Base-by-base conservation (phyloP, 179 eudicot species). In the Camellia oleifera region DNA sequence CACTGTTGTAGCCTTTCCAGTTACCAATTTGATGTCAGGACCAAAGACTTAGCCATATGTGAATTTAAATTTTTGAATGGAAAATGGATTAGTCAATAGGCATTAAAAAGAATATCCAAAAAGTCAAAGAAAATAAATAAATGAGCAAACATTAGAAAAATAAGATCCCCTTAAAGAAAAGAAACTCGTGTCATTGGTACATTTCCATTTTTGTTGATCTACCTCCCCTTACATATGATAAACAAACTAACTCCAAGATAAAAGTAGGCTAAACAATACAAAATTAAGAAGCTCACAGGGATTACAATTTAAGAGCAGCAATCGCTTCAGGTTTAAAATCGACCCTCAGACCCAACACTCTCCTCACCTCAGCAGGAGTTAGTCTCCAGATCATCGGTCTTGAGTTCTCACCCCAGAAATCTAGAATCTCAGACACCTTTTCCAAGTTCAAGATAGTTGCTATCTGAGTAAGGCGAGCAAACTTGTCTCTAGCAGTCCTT, bases 351-450 rank as follows among this genome's bases (percentile, higher is more conserved):
- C 97, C 91, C 87, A 93, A 86, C 67, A 95, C 97, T 80, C 98
- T 89, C 86, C 97, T 88, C 32, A 95, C 98, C 88, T 92, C 97
- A 48, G 98, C 97, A 58, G 97, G 98, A 74, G 98, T 92, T 17
- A 95, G 82, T 79, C 97, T 86, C 98, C 98, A 94, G 26, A 97
- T 95, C 98, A 95, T 95, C 75, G 98, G 98, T 81, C 98, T 97
- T 1, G 98, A 90, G 83, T 93, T 93, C 86, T 95, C 97, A 32
- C 97, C 98, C 98, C 97, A 92, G 89, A 93, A 95, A 87, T 95
- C 98, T 79, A 95, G 87, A 87, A 95, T 95, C 88, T 94, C 98
- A 32, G 97, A 93, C 2, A 93, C 98, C 86, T 95, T 95, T 78
- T 95, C 98, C 81, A 95, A 82, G 85, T 95, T 92, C 54, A 95